Conservation (phyloP, 306 rosid genomes). For the Cotoneaster glaucophyllus region DNA sequence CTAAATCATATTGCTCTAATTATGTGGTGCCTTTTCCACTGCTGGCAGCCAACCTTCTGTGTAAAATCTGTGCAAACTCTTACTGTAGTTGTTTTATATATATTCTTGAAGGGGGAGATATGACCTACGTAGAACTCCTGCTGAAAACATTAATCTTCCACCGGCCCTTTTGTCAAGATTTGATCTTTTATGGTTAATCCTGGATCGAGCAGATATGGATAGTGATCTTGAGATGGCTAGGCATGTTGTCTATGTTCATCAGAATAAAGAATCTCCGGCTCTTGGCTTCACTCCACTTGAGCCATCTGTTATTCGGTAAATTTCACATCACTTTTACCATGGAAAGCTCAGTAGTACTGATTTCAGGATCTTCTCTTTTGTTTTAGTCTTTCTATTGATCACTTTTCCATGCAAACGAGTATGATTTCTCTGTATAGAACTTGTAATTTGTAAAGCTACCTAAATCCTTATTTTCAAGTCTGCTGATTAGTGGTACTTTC, state of each 20-base stretch:
- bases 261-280: conserved; percentile 85
- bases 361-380: conserved; percentile 4
- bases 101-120: conserved; percentile 77
- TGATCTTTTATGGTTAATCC: conserved; percentile 94
- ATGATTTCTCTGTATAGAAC: neutral
- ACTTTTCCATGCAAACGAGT: neutral
- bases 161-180: conserved; percentile 91
- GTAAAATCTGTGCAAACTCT: conserved; percentile 13
- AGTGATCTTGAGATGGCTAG: conserved; percentile 98
- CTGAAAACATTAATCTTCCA: conserved; percentile 95
- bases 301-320: conserved; percentile 88
- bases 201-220: conserved; percentile 97
- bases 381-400: neutral
- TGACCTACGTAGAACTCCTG: conserved; percentile 92
- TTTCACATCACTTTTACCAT: conserved; percentile 2
- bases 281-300: conserved; percentile 95
- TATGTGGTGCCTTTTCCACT: conserved; percentile 3
- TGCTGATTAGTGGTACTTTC: neutral
- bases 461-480: neutral
- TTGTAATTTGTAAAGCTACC: neutral
- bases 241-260: conserved; percentile 89
- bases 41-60: neutral
- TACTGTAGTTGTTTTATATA: conserved; percentile 5
- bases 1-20: too few species aligned
- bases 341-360: neutral